Evolutionary conservation across 106 monocot genomes (phyloP), one percentile per base, ranked within the genome.

Genomic region (Allium fistulosum): DNA sequence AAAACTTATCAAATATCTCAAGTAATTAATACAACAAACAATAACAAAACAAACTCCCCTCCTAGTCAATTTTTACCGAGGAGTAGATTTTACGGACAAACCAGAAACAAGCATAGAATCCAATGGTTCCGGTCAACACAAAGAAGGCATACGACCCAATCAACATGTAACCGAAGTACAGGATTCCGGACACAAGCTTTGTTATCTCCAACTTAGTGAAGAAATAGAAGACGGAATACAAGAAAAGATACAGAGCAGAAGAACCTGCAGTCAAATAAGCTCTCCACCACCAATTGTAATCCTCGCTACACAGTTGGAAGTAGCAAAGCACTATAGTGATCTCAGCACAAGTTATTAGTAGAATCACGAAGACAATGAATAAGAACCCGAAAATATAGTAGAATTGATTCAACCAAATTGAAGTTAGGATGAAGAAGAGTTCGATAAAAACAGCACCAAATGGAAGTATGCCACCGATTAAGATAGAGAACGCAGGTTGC

Each of bases 331-430:
- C 86, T 6, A 87, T 87, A 13, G 86, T 87, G 26, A 87, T 87
- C 75, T 87, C 87, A 0, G 87, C 87, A 10, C 82, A 87, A 0
- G 87, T 87, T 59, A 87, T 78, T 61, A 87, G 62, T 67, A 87
- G 83, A 49, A 87, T 87, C 63, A 87, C 56, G 45, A 87, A 87
- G 16, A 87, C 87, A 8, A 87, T 77, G 69, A 87, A 87, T 15
- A 87, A 82, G 72, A 87, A 87, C n/a, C 87, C 87, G 57, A 87
- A 87, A 52, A 87, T 87, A 74, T 87, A 87, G 74, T 87, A 87
- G 75, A 87, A 87, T 48, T 87, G 87, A 65, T 87, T 83, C 66
- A 87, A 72, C 87, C 87, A 87, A 53, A 87, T 83, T 15, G 87
- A 87, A 11, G 87, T 87, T 65, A 87, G 49, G 65, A 87, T 87